Evolutionary conservation across 1,139 yeast species (phyloP), one percentile per base, ranked within the genome.

Genomic region (Yamadazyma kanchanaburiensis): DNA sequence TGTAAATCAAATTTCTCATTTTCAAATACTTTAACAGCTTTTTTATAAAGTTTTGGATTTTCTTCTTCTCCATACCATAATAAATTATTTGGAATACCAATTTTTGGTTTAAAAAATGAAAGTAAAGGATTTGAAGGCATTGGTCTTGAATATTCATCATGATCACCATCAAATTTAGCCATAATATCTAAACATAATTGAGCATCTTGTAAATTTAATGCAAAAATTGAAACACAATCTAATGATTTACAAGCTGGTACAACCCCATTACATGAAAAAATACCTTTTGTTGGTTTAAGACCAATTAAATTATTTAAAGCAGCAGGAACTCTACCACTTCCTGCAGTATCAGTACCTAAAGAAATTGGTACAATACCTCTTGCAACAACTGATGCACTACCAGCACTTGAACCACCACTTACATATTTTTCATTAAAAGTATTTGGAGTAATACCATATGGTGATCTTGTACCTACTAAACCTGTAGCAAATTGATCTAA

Each of bases 281-380:
- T 77, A 25, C 97, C 98, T 40, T 80, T 78, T 3, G 96, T 80
- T 20, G 98, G 97, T 55, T 91, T 91, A 38, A 91, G 71, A 10
- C 97, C 97, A 42, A 91, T 72, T 46, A 91, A 60, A 55, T 89
- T 89, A 68, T 91, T 91, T 45, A 89, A 70, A 15, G 88, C 91
- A n/a, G 97, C 97, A 15, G 98, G 98, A 18, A 91, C 97, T 50
- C 97, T 74, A 27, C 96, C 96, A 9, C 95, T 85, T 15, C 98
- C 98, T n/a, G 97, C 97, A 25, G 98, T 91, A 53, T 91, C 98
- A 6, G 97, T 89, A 28, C 97, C 97, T 45, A 91, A 68, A 3
- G 96, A 70, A 30, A 89, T 49, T 16, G 97, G 96, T 12, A 85
- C 96, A 33, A 81, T 69, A 33, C 97, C 97, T 44, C 88, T 70